phyloP scores from a whole-genome alignment of 2,329 filamentous ascomycete species.

The Penicillium vulpinum region DNA sequence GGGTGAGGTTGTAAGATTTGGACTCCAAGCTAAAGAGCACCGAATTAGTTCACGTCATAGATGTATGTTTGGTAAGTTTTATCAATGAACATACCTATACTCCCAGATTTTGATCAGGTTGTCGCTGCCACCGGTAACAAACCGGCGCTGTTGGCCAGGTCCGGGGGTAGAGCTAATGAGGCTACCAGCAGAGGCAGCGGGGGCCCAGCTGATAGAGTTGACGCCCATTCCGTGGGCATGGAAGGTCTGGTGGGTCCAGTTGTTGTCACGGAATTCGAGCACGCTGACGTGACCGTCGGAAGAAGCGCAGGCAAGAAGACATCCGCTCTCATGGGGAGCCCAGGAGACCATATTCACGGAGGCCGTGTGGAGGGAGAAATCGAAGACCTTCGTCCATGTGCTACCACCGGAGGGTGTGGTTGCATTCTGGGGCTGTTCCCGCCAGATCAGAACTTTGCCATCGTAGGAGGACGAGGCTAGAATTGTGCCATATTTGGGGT shows the following conservation, averaged over 20 bases:
- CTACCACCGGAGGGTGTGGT: slow-evolving; percentile 47
- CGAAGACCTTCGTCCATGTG: slow-evolving; percentile 83
- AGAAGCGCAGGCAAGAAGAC: slow-evolving; percentile 89
- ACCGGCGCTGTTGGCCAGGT: slow-evolving; percentile 69
- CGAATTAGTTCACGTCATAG: slow-evolving; percentile 3
- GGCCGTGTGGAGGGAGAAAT: slow-evolving; percentile 90
- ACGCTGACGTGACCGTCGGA: slow-evolving; percentile 92
- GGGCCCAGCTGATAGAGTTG: slow-evolving; percentile 95
- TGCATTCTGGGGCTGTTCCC: slow-evolving; percentile 64
- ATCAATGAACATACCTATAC: slow-evolving; percentile 57
- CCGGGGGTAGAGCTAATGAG: slow-evolving; percentile 71
- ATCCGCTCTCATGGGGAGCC: slow-evolving; percentile 96
- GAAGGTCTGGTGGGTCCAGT: slow-evolving; percentile 86
- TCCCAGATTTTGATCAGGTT: slow-evolving; percentile 93
- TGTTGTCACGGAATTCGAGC: slow-evolving; percentile 95
- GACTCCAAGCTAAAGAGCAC: slow-evolving; percentile 46
- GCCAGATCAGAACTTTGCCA: slow-evolving; percentile 98
- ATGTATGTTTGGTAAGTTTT: not conserved
- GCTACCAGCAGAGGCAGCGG: slow-evolving; percentile 78
- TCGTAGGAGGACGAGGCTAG: slow-evolving; percentile 94
- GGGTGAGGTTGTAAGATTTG: slow-evolving; percentile 53
- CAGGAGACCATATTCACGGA: slow-evolving; percentile 96
- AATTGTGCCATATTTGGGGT: slow-evolving; percentile 98
- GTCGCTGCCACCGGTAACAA: slow-evolving; percentile 93
- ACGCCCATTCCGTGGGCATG: slow-evolving; percentile 90